Evolutionary conservation across 345 rosid species (phyloP).

Genomic region (Reutealis trisperma): DNA sequence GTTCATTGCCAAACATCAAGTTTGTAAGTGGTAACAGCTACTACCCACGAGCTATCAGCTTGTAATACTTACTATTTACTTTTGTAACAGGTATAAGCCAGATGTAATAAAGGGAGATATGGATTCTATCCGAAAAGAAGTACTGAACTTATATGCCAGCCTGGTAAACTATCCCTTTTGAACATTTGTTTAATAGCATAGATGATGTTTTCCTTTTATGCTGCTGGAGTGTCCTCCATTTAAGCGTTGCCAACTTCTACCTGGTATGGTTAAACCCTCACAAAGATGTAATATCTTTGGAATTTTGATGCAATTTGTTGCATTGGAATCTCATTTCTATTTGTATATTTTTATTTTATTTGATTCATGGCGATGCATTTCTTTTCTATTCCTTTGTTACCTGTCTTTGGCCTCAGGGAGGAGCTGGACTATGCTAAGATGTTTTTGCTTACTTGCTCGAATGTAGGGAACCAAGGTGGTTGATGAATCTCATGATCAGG

Average conservation of each 20-base stretch:
- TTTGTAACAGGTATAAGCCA: conserved; percentile 62
- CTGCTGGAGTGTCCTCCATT: not conserved
- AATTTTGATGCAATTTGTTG: too few relatives aligned
- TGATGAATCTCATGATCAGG: conserved; percentile 89
- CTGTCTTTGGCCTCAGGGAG: not conserved
- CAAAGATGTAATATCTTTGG: not conserved
- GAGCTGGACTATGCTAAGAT: conserved; percentile 9
- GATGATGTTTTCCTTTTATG: conserved; percentile 7
- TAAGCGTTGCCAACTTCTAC: not conserved
- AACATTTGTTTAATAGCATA: not conserved
- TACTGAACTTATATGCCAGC: conserved; percentile 55
- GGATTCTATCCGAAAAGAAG: conserved; percentile 81
- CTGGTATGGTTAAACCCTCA: not conserved
- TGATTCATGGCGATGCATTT: not conserved
- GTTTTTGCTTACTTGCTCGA: conserved; percentile 15
- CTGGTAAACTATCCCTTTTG: conserved; percentile 46
- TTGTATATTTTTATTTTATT: not conserved
- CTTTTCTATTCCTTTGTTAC: not conserved
- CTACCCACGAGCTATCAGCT: conserved; percentile 3
- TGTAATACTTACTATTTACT: conserved; percentile 3
- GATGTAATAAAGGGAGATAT: conserved; percentile 92
- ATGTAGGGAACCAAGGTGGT: conserved; percentile 77
- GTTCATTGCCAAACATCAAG: not conserved
- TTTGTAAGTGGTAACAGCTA: not conserved
- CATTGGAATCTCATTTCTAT: conserved; percentile 1